phyloP scores from a whole-genome alignment of 2,329 filamentous ascomycete genomes.

The Reticulascus tulasneorum region DNA sequence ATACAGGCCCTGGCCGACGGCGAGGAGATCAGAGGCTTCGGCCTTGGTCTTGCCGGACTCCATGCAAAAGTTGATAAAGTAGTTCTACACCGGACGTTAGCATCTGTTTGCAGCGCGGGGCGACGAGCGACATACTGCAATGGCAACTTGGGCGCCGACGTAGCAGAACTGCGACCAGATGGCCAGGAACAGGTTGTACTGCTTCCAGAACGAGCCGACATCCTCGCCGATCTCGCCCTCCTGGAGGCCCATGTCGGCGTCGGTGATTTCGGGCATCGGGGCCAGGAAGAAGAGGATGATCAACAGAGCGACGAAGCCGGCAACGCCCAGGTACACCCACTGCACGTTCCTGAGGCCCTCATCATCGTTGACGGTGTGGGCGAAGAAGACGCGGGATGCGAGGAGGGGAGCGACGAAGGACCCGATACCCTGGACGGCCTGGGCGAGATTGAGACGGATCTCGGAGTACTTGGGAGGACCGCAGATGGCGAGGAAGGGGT shows the following conservation, averaged over 20 bases:
- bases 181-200: slow-evolving; percentile 74
- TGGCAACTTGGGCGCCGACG: slow-evolving; percentile 65
- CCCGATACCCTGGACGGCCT: slow-evolving; percentile 51
- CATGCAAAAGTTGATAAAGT: slow-evolving; percentile 71
- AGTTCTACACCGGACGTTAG: too few relatives aligned
- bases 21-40: slow-evolving; percentile 44
- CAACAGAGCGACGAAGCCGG: slow-evolving; percentile 64
- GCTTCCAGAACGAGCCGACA: slow-evolving; percentile 52
- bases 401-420: slow-evolving; percentile 64
- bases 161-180: slow-evolving; percentile 77
- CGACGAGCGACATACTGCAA: too few relatives aligned
- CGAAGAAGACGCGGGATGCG: slow-evolving; percentile 70
- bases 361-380: slow-evolving; percentile 51
- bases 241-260: too few relatives aligned
- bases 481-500: slow-evolving; percentile 56
- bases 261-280: slow-evolving; percentile 67
- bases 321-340: slow-evolving; percentile 73
- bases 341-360: slow-evolving; percentile 60
- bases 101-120: too few relatives aligned
- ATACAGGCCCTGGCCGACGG: slow-evolving; percentile 55
- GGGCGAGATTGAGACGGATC: slow-evolving; percentile 49
- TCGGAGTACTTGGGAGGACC: slow-evolving; percentile 51
- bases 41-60: slow-evolving; percentile 28
- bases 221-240: slow-evolving; percentile 33
- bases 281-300: slow-evolving; percentile 64